A percentile compares a stretch with the other conserved stretches of the same genome.
Evolutionary conservation across 108 stramenopile genomes (phyloP).

Genomic region (Cyclostephanos tholiformis): DNA sequence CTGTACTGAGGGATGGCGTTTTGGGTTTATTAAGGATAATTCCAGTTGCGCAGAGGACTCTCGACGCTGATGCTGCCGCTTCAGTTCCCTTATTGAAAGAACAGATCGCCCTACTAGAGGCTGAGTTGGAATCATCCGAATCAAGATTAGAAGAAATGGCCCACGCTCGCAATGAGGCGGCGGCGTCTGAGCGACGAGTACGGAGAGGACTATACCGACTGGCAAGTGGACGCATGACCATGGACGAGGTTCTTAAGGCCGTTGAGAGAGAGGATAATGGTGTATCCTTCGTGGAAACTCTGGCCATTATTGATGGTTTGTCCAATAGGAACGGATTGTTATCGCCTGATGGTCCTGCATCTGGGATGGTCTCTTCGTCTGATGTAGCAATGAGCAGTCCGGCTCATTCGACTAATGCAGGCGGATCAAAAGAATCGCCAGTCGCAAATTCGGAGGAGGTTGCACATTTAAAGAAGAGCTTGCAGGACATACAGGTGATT

Average conservation of each 20-base stretch:
- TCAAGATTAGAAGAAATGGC: slow-evolving; percentile 64
- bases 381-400: slow-evolving; percentile 47
- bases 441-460: slow-evolving; percentile 48
- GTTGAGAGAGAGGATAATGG: slow-evolving; percentile 65
- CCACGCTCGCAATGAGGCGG: slow-evolving; percentile 65
- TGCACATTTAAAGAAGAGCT: slow-evolving; percentile 54
- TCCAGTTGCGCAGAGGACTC: not conserved
- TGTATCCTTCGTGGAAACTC: slow-evolving; percentile 49
- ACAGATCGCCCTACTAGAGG: slow-evolving; percentile 46
- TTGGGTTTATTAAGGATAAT: slow-evolving; percentile 48
- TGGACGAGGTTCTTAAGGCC: slow-evolving; percentile 71
- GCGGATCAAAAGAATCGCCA: slow-evolving; percentile 24
- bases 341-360: slow-evolving; percentile 46
- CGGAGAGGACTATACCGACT: slow-evolving; percentile 80
- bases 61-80: not conserved
- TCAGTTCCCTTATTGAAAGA: slow-evolving; percentile 42
- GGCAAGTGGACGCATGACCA: slow-evolving; percentile 62
- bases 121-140: slow-evolving; percentile 30
- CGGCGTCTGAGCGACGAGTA: slow-evolving; percentile 69
- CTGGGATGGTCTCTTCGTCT: slow-evolving; percentile 14
- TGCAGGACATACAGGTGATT: slow-evolving; percentile 63
- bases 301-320: slow-evolving; percentile 44
- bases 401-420: slow-evolving; percentile 20
- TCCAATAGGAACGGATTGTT: slow-evolving; percentile 30
- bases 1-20: slow-evolving; percentile 54